Evolutionary conservation across 345 rosid genomes (phyloP).

Genomic region (Aquilaria malaccensis): DNA sequence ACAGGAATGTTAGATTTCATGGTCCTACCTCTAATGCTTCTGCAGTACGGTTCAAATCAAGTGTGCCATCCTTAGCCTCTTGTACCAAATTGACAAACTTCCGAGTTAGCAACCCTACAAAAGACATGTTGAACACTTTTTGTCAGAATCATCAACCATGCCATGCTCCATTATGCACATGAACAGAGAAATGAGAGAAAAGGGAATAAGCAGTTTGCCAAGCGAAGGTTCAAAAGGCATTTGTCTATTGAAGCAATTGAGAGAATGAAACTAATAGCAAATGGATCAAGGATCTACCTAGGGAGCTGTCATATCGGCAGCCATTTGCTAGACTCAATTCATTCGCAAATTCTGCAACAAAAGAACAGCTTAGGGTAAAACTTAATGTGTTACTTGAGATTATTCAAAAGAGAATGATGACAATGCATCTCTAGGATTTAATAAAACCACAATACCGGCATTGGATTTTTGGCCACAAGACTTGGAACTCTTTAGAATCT

Average conservation of each 20-base stretch:
- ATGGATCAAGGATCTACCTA: constrained; percentile 31
- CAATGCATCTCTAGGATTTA: background rate
- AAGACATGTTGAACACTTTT: background rate
- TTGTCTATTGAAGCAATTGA: no score
- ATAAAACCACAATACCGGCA: constrained; percentile 28
- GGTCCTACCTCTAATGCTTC: constrained; percentile 56
- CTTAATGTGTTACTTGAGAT: background rate
- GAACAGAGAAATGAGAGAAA: background rate
- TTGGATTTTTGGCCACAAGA: constrained; percentile 22
- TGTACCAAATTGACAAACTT: constrained; percentile 58
- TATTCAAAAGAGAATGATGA: background rate
- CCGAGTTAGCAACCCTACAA: constrained; percentile 59
- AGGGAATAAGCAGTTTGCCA: background rate
- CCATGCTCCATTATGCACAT: background rate
- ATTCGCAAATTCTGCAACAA: constrained; percentile 28
- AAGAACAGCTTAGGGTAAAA: constrained; percentile 10
- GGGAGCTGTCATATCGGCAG: constrained; percentile 67
- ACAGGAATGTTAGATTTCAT: constrained; percentile 5
- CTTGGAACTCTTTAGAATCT: constrained; percentile 28
- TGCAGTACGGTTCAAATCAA: constrained; percentile 64
- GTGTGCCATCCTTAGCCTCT: constrained; percentile 70
- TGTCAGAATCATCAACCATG: background rate
- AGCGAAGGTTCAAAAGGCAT: no score
- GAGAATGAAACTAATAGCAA: background rate
- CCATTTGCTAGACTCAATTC: constrained; percentile 31